Percentiles rank a stretch among this genome's conserved stretches.
Conservation (phyloP, 179 eudicot genomes). For the Corrigiola litoralis region DNA sequence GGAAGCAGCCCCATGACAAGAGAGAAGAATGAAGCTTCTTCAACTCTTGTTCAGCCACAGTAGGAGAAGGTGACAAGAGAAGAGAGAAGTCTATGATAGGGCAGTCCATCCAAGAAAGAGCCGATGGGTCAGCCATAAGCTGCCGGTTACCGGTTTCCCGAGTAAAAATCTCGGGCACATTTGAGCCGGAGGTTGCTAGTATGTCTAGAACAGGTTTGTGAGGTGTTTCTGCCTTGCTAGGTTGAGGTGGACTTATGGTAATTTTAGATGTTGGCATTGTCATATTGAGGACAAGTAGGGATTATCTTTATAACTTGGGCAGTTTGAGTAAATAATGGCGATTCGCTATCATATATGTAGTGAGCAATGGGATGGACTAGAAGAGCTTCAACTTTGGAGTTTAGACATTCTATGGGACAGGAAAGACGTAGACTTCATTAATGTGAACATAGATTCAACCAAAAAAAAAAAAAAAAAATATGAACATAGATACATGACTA, state of each 20-base stretch:
- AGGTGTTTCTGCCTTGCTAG: constrained; percentile 9
- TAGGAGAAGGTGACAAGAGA: neutral
- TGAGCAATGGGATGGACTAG: too few species aligned
- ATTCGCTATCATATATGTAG: too few species aligned
- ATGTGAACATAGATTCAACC: too few species aligned
- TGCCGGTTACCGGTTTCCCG: neutral
- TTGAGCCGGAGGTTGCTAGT: neutral
- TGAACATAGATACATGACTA: too few species aligned
- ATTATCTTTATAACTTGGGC: neutral
- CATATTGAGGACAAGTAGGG: neutral
- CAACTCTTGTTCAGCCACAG: constrained; percentile 11
- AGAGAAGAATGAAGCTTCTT: constrained; percentile 17
- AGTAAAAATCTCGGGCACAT: constrained; percentile 14
- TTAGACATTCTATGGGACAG: too few species aligned
- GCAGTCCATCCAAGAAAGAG: constrained; percentile 15
- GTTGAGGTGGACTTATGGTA: neutral
- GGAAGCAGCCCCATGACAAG: constrained; percentile 19
- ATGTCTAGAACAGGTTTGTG: constrained; percentile 6
- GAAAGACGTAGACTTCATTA: too few species aligned
- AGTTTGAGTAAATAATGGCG: neutral
- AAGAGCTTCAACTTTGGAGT: too few species aligned
- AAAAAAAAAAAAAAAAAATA: too few species aligned
- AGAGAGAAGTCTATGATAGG: constrained; percentile 13
- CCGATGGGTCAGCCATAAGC: neutral
- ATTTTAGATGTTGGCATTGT: neutral